Base-by-base conservation (phyloP, 2,329 filamentous ascomycete genomes). In the Amesomyces nigricolor region DNA sequence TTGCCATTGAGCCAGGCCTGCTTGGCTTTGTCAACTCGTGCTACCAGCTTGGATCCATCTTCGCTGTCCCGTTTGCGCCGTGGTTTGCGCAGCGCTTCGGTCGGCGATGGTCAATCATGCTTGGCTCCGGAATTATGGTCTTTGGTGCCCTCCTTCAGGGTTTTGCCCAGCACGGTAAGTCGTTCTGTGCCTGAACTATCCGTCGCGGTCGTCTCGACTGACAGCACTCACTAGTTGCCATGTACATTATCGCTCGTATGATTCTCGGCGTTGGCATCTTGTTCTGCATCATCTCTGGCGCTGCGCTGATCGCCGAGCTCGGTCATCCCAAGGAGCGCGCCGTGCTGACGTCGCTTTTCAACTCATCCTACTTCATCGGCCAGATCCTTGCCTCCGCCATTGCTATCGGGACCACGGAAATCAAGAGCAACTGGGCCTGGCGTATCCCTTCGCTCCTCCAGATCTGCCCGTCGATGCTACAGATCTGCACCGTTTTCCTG, bases 251-350 rank as follows among this genome's bases (percentile, higher is more conserved):
- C 42, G 77, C 81, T 35, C 79, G 82, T 63, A 75, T 83, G 62
- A 71, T 85, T 22, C 73, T 85, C 29, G 82, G 82, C 44, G 78
- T 83, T 50, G 81, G 82, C 44, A 83, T 84, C 56, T 77, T 78
- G 0, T 79, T 78, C 46, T 79, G 76, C 59, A 84, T 84, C 62
- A 77, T 83, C 53, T 78, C 78, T 6, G 81, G 77, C 5, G 81
- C 81, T 1, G 74, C 79, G 6, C 68, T 84, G 47, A 79, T 85
- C 32, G 81, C 79, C 63, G 82, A 85, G 65, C 70, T 85, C 10
- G 77, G 75, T 2, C 78, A 84, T 64, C 80, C 81, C 6, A 83
- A 82, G 67, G 81, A 84, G 65, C 78, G 81, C 52, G 73, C 80
- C 0, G 72, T 81, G 40, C 59, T 84, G 53, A 84, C 80, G 1